A percentile compares a stretch with the other conserved stretches of the same genome.
Conservation (phyloP, 495 filamentous ascomycete species). For the Neurospora sp. region DNA sequence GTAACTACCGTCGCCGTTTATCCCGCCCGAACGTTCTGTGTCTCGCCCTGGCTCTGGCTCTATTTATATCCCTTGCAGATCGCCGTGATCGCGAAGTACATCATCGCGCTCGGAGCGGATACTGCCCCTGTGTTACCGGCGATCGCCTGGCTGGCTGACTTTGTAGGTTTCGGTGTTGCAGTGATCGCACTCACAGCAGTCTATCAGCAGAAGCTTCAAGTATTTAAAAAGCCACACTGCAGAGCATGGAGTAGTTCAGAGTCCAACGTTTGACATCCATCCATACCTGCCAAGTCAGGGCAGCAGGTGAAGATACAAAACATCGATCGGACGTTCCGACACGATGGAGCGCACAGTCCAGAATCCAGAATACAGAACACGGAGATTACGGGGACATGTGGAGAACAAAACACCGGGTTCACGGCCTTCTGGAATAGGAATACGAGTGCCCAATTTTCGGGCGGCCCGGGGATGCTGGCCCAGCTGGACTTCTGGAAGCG, state of each 20-base stretch:
- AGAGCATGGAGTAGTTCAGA: background rate
- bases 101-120: background rate
- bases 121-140: background rate
- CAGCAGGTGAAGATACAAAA: background rate
- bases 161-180: too few species aligned
- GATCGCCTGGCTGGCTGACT: background rate
- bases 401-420: background rate
- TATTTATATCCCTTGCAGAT: background rate
- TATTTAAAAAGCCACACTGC: too few species aligned
- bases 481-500: background rate
- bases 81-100: background rate
- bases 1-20: background rate
- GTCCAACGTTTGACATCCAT: background rate
- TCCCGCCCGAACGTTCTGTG: background rate
- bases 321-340: background rate
- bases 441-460: background rate
- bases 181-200: too few species aligned
- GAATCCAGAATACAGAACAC: background rate
- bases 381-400: background rate
- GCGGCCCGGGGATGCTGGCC: background rate
- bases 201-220: too few species aligned
- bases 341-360: background rate
- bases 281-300: background rate
- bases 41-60: background rate
- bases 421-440: background rate